These are phyloP conservation scores for Pseudopyrenochaeta lycopersici DNA, from an alignment of 2,329 filamentous ascomycete species.

Conservation along the genomic window DNA sequence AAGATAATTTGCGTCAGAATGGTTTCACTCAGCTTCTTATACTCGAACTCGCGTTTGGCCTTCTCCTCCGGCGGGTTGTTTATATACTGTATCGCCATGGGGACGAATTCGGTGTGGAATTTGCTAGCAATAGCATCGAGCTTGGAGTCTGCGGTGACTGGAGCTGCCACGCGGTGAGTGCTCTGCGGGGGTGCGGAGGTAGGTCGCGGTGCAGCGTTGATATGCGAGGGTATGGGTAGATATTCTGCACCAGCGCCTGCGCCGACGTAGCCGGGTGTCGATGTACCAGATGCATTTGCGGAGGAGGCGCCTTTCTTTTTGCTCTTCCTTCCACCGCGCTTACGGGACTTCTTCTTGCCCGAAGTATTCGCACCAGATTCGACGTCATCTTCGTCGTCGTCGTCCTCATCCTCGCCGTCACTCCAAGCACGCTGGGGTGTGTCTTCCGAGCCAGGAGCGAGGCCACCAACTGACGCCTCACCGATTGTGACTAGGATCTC, in stretches of 20 bases:
- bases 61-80: constrained; percentile 65
- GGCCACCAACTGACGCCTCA: constrained; percentile 56
- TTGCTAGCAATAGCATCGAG: constrained; percentile 72
- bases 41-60: constrained; percentile 76
- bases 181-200: constrained; percentile 48
- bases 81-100: constrained; percentile 70
- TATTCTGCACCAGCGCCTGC: constrained; percentile 46
- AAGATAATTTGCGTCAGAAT: constrained; percentile 78
- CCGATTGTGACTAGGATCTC: constrained; percentile 69
- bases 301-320: constrained; percentile 56
- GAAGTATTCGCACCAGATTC: constrained; percentile 37
- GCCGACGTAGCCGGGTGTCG: constrained; percentile 51
- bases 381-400: constrained; percentile 38
- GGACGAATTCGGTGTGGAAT: constrained; percentile 71
- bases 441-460: constrained; percentile 50
- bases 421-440: constrained; percentile 36
- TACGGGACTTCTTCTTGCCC: constrained; percentile 46
- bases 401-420: constrained; percentile 52
- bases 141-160: constrained; percentile 61
- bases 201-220: constrained; percentile 43
- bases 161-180: constrained; percentile 38
- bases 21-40: constrained; percentile 78
- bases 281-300: constrained; percentile 52
- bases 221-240: constrained; percentile 48
- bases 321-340: constrained; percentile 51